Percentiles rank a stretch among this genome's conserved stretches.
Evolutionary conservation across 192 early-diverging fungal species (phyloP).

Genomic region (Diversispora eburnea): DNA sequence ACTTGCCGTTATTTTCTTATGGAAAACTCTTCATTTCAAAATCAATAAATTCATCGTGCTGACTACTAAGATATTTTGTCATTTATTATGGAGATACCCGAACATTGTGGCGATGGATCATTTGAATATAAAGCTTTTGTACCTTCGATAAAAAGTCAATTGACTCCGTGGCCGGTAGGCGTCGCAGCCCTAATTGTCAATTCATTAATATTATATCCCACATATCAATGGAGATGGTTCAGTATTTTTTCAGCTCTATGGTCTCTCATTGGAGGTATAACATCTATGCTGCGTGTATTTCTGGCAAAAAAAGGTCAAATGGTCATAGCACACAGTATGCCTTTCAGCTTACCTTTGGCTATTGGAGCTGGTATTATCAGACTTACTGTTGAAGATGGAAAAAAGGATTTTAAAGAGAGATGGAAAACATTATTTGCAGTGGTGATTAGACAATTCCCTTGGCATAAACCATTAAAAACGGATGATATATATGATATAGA

Average conservation of each 20-base stretch:
- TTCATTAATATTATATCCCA: slow-evolving; percentile 12
- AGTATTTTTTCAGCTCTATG: slow-evolving; percentile 10
- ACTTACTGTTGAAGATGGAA: slow-evolving; percentile 18
- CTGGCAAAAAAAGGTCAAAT: neutral
- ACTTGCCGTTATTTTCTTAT: too few species aligned
- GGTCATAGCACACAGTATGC: slow-evolving; percentile 4
- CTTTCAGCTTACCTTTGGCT: slow-evolving; percentile 9
- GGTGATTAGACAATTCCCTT: neutral
- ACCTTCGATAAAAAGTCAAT: slow-evolving; percentile 12
- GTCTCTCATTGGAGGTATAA: neutral
- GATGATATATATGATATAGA: neutral
- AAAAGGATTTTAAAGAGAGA: slow-evolving; percentile 12
- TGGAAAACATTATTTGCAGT: slow-evolving; percentile 13
- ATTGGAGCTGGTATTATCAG: slow-evolving; percentile 13
- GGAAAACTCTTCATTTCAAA: too few species aligned
- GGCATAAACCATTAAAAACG: neutral
- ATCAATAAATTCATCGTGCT: too few species aligned
- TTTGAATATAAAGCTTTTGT: neutral
- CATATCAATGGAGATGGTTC: slow-evolving; percentile 2
- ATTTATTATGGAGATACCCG: too few species aligned
- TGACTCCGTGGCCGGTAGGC: slow-evolving; percentile 11
- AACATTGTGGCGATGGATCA: neutral
- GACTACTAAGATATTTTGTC: too few species aligned
- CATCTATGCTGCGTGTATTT: slow-evolving; percentile 5
- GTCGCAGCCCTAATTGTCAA: neutral